These are phyloP conservation scores for Forsythia suspensa DNA, from an alignment of 257 asterid species.

Conservation along the genomic window DNA sequence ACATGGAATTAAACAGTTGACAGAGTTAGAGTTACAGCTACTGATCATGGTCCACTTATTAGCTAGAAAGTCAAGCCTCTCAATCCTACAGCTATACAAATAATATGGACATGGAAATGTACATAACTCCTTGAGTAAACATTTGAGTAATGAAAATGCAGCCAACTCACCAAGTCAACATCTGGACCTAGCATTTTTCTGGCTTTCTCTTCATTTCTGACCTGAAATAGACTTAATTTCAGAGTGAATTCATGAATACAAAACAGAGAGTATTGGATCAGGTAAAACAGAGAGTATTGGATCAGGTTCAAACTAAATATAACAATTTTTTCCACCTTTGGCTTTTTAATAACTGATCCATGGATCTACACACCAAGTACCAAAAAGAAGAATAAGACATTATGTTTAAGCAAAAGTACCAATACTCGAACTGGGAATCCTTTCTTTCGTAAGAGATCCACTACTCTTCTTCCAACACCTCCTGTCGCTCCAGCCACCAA, in stretches of 20 bases:
- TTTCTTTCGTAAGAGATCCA: conserved; percentile 64
- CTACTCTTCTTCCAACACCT: conserved; percentile 96
- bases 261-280: not conserved
- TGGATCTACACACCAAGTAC: not conserved
- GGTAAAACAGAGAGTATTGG: not conserved
- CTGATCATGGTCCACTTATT: not conserved
- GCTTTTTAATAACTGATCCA: not conserved
- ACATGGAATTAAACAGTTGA: not conserved
- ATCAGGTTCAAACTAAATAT: not conserved
- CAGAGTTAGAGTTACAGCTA: not conserved
- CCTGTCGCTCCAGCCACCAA: conserved; percentile 98
- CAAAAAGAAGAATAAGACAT: not conserved
- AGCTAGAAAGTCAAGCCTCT: not conserved
- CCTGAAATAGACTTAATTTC: conserved; percentile 49
- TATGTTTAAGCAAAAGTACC: conserved; percentile 39
- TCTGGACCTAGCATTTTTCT: conserved; percentile 87
- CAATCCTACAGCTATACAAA: conserved; percentile 4
- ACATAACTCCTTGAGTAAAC: conserved; percentile 4
- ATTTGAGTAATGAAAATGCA: conserved; percentile 3
- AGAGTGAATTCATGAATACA: conserved; percentile 5
- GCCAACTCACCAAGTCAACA: conserved; percentile 72
- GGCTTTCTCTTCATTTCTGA: conserved; percentile 94
- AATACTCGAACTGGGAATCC: conserved; percentile 72
- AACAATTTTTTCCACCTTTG: not conserved
- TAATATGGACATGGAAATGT: not conserved